Conservation (phyloP, 2,329 filamentous ascomycete genomes). For the Gyromitra esculenta region DNA sequence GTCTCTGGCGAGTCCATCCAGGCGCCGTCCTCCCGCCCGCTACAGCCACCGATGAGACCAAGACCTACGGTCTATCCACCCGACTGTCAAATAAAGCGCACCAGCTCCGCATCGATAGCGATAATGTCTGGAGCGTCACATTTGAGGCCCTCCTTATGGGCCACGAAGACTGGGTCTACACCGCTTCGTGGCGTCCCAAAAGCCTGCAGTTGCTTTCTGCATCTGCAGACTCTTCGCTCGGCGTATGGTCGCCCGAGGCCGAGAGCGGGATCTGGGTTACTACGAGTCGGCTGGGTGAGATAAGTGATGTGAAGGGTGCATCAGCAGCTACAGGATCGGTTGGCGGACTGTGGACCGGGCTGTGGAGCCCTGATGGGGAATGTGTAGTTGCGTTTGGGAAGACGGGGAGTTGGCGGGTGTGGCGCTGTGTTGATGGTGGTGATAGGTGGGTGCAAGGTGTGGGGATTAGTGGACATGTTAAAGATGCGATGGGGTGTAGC, state of each 20-base stretch:
- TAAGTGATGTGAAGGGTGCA: conserved; percentile 92
- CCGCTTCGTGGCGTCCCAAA: conserved; percentile 75
- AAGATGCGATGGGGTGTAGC: conserved; percentile 79
- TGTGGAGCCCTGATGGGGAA: conserved; percentile 83
- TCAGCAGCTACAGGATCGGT: conserved; percentile 96
- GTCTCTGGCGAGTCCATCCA: conserved; percentile 85
- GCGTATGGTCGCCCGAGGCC: conserved; percentile 88
- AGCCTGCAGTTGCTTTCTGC: conserved; percentile 79
- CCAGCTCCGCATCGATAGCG: conserved; percentile 70
- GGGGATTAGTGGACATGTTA: conserved; percentile 84
- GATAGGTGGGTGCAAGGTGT: conserved; percentile 80
- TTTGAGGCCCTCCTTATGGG: conserved; percentile 94
- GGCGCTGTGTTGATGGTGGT: conserved; percentile 71
- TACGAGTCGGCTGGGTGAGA: conserved; percentile 84
- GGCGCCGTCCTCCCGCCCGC: conserved; percentile 72
- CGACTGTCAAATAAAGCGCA: conserved; percentile 91
- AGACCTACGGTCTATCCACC: conserved; percentile 72
- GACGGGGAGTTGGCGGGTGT: conserved; percentile 92
- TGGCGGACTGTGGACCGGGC: conserved; percentile 93
- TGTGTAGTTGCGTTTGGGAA: conserved; percentile 84
- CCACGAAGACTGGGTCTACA: conserved; percentile 99
- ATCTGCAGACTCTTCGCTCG: conserved; percentile 93
- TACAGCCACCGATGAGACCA: conserved; percentile 66
- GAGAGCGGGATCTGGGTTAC: conserved; percentile 92
- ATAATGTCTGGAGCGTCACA: conserved; percentile 77